A percentile compares a stretch with the other conserved stretches of the same genome.
Conservation (phyloP, 2,329 filamentous ascomycete genomes). For the Colletotrichum trifolii region DNA sequence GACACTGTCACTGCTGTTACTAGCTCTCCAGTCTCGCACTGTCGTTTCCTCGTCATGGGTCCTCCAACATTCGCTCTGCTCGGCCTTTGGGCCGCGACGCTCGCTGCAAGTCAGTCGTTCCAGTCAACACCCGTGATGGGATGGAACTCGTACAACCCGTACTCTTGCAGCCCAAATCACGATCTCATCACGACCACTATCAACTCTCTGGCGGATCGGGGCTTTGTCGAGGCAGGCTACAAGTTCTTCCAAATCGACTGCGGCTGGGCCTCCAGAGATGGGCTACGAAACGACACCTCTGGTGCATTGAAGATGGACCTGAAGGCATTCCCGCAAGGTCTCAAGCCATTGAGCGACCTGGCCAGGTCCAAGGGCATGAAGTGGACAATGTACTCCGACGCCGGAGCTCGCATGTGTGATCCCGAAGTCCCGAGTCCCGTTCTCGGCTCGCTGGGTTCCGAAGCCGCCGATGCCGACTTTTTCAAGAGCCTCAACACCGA, state of each 20-base stretch:
- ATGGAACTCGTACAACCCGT: slow-evolving; percentile 14
- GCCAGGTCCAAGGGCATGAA: slow-evolving; percentile 10
- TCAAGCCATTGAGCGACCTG: slow-evolving; percentile 3
- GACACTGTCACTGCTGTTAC: too few relatives aligned
- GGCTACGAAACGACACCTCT: slow-evolving; percentile 1
- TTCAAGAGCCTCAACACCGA: slow-evolving; percentile 20
- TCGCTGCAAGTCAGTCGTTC: slow-evolving; percentile 6
- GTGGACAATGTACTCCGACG: slow-evolving; percentile 15
- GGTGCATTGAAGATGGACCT: slow-evolving; percentile 5
- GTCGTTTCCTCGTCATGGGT: not conserved
- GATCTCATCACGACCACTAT: not conserved
- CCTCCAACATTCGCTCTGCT: not conserved
- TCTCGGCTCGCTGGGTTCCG: slow-evolving; percentile 2
- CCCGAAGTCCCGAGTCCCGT: not conserved
- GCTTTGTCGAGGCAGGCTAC: slow-evolving; percentile 12
- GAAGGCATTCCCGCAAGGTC: slow-evolving; percentile 1
- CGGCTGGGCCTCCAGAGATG: slow-evolving; percentile 11
- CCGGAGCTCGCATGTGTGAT: not conserved
- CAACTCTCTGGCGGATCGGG: not conserved
- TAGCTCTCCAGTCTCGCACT: too few relatives aligned
- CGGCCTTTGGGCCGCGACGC: not conserved
- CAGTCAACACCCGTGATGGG: slow-evolving; percentile 11
- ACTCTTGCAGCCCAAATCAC: slow-evolving; percentile 13
- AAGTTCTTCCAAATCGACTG: slow-evolving; percentile 13
- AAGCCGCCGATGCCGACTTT: slow-evolving; percentile 17